Evolutionary conservation across 73 alveolate genomes (phyloP), one percentile per base, ranked within the genome.

Genomic region (Stentor coeruleus): DNA sequence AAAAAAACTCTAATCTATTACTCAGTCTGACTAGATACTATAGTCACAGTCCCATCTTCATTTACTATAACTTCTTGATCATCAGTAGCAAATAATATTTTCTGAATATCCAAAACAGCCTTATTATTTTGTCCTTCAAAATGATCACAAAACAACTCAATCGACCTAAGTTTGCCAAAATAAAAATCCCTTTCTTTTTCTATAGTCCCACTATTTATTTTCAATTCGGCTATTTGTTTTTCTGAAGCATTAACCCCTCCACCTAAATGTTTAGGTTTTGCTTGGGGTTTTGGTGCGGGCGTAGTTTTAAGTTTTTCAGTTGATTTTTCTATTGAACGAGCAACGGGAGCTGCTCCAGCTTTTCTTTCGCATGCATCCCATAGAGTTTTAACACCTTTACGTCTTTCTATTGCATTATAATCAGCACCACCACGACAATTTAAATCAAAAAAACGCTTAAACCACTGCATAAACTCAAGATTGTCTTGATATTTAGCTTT

Each of bases 401-500:
- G 91, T 59, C 97, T 85, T 58, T 93, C 97, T 55, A 76, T 82
- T 6, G 99, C 98, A 81, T 93, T 94, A 80, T 95, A 95, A 0
- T 92, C 89, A 76, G 91, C 95, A 28, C 96, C 93, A 11, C 35
- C 30, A 35, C 86, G 84, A 74, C 82, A 81, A 73, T 92, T 87
- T 26, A 88, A 41, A 81, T 95, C 97, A 81, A 41, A 87, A 88
- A 84, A 94, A 4, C 98, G 90, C 86, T 95, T 93, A 35, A 94
- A 74, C 99, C 99, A 95, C 88, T 95, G 98, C 57, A 93, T 81
- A 82, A 95, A 85, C 79, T 95, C 99, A 20, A 95, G 89, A 82
- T 93, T 93, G 85, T 95, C 99, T 82, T 92, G 93, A 57, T 90
- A 90, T 86, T 90, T 95, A 30, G 98, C 99, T 79, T 95, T 95